Evolutionary conservation across 371 early-diverging fungal species (phyloP).

Genomic region (Mortierella sp.): DNA sequence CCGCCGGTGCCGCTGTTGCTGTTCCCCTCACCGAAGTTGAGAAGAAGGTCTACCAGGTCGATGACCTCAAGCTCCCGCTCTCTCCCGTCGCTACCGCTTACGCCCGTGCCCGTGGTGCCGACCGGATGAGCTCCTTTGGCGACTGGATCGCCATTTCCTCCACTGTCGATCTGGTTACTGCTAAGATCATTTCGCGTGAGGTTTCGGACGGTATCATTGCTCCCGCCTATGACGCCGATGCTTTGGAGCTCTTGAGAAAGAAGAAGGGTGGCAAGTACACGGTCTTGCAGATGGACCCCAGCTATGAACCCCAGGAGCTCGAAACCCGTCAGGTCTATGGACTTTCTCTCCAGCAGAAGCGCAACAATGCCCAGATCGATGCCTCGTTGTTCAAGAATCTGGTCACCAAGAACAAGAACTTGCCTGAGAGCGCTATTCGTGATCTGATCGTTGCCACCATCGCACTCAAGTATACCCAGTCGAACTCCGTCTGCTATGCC

Average conservation of each 20-base stretch:
- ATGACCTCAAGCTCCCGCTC: constrained; percentile 81
- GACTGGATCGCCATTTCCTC: constrained; percentile 97
- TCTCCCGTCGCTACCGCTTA: constrained; percentile 86
- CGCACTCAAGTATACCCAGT: constrained; percentile 97
- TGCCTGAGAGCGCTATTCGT: constrained; percentile 77
- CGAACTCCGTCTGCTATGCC: constrained; percentile 98
- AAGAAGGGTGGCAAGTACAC: constrained; percentile 98
- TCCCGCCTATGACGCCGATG: constrained; percentile 88
- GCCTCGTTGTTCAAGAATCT: constrained; percentile 83
- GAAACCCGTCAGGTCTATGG: constrained; percentile 97
- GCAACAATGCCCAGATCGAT: constrained; percentile 87
- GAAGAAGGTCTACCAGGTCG: constrained; percentile 91
- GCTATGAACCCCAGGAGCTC: constrained; percentile 83
- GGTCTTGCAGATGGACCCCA: constrained; percentile 90
- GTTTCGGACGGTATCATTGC: constrained; percentile 98
- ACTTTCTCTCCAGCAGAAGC: constrained; percentile 87
- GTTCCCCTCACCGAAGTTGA: constrained; percentile 85
- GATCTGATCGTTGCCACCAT: constrained; percentile 97
- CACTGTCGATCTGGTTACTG: constrained; percentile 92
- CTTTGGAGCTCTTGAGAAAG: constrained; percentile 89
- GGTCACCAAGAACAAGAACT: constrained; percentile 81
- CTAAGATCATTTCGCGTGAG: constrained; percentile 93
- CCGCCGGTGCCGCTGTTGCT: constrained; percentile 97
- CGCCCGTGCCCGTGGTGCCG: constrained; percentile 93
- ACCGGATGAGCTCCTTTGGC: constrained; percentile 98